Evolutionary conservation across 768 basidiomycete genomes (phyloP).

Genomic region (Russula virescens): DNA sequence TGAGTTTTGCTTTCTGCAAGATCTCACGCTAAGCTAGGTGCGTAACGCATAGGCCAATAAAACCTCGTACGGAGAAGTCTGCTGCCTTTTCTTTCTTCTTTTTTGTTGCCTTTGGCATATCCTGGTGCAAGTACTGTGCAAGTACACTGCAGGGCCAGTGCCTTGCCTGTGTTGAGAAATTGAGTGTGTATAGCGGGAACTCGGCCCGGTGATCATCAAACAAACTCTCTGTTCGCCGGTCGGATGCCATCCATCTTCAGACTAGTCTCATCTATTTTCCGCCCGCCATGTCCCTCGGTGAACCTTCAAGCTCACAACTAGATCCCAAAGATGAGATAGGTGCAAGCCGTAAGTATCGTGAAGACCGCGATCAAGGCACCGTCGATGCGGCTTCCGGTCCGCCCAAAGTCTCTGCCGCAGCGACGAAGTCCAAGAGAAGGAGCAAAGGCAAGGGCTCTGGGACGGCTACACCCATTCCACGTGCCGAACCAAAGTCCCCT

Average conservation of each 20-base stretch:
- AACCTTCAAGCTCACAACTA: neutral
- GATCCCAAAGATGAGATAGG: neutral
- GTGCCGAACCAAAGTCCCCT: neutral
- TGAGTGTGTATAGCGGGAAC: too few relatives aligned
- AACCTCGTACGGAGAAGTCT: slow-evolving; percentile 66
- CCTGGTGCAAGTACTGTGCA: neutral
- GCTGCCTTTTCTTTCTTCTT: slow-evolving; percentile 83
- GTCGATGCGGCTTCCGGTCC: neutral
- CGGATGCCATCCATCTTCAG: neutral
- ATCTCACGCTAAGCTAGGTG: neutral
- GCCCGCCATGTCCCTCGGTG: neutral
- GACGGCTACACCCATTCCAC: slow-evolving; percentile 1
- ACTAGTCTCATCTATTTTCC: neutral
- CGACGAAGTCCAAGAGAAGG: slow-evolving; percentile 1
- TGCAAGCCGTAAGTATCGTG: neutral
- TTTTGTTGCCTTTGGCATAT: slow-evolving; percentile 82
- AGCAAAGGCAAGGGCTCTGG: slow-evolving; percentile 7
- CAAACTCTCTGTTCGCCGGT: neutral
- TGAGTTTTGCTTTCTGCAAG: slow-evolving; percentile 86
- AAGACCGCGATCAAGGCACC: neutral
- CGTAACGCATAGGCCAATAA: neutral
- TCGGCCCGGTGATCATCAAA: neutral
- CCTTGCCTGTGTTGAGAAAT: too few relatives aligned
- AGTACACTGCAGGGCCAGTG: too few relatives aligned
- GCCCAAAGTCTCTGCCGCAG: neutral